Evolutionary conservation across 257 asterid species (phyloP), one percentile per base, ranked within the genome.

Genomic region (Solanum ossicruentum): DNA sequence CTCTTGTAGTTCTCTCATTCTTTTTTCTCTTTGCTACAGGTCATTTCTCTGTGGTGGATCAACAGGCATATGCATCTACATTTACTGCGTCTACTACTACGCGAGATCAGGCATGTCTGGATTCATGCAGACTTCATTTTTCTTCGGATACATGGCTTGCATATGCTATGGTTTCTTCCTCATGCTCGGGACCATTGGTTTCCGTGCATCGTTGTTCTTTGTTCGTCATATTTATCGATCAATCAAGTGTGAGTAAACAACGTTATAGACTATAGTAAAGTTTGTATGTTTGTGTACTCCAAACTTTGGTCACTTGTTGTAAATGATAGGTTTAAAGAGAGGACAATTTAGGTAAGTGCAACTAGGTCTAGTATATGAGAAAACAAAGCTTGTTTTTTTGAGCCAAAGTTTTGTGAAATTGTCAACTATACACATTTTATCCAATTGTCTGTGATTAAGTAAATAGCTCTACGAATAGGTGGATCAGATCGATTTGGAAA

Each of bases 61-160:
- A 60, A 80, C 90, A 12, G 75, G 88, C 2, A 45, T 88, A 52
- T 83, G 78, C 18, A 60, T 85, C 84, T 88, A 65, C 55, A 75
- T 12, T 41, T 84, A 88, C 58, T 83, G 88, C 87, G 23, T 85
- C 52, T 85, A 47, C 82, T 88, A 88, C 84, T 43, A 75, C 5
- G 39, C 56, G 12, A 18, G 78, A 85, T 84, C 89, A 11, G 73
- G 83, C 58, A 86, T 88, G 90, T 32, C 12, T 65, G 87, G 86
- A 10, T 66, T 88, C 47, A 65, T 86, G 87, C 90, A 88, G 69
- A 84, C 70, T n/a, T 88, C 90, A 1, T 88, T 86, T 81, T 88
- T 86, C 90, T 86, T 86, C 49, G 90, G 89, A 4, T 86, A 88
- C 83, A 88, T 86, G 89, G 87, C 87, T 26, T 88, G 82, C 80